Base-by-base conservation (phyloP, 306 rosid species). In the Oxytropis ochrocephala region DNA sequence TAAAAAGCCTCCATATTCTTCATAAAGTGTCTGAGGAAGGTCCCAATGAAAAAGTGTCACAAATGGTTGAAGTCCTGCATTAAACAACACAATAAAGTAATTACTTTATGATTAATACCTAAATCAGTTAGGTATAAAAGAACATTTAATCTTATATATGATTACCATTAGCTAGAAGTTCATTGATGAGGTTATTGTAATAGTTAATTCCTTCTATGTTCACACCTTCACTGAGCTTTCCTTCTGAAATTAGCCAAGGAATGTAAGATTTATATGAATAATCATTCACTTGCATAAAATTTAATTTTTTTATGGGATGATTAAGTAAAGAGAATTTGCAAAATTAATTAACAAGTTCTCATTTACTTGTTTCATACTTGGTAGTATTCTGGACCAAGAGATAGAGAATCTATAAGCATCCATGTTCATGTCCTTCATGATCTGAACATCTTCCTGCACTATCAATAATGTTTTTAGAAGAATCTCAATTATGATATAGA, bases 391-490 rank as follows among this genome's bases (percentile, higher is more conserved):
- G 8, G 91, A 54, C 91, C 95, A 88, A 11, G 95, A 73, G 35
- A 88, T 80, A 21, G 95, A 88, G 65, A 85, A 75, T 52, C 89
- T 74, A 29, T 78, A 85, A 11, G 89, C 89, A 78, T 85, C 91
- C 69, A 70, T 35, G 9, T 70, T 67, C 64, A 88, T 78, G 0
- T 80, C 57, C 59, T 88, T 88, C 83, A 78, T 75, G 7, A 85
- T 83, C 42, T 63, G 51, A 69, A 83, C 83, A 70, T 88, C 91
- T 79, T 85, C 85, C 91, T 79, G 52, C 4, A 59, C 27, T 38
- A 69, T 21, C 17, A 39, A 3, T 21, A 2, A 38, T 53, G 3
- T 24, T 24, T 24, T 24, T 4, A 24, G 1, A 21, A 53, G 27
- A 35, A 36, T 36, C 47, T 14, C 67, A 38, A 61, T 18, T 9